Evolutionary conservation across 208 protist genomes (phyloP).

Genomic region (Trypanosoma grayi): DNA sequence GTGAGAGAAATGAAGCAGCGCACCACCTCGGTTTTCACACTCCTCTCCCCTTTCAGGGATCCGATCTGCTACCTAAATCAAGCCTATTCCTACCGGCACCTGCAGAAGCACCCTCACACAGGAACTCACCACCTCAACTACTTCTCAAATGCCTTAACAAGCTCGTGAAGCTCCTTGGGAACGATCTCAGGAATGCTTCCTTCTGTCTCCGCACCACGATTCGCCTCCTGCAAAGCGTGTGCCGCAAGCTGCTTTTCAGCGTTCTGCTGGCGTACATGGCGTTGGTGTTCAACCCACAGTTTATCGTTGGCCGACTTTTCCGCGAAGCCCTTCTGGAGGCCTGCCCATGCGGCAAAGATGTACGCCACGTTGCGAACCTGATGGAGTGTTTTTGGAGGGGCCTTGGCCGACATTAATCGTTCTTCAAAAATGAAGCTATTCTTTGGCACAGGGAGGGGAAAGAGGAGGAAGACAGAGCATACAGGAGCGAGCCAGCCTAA

Average conservation of each 20-base stretch:
- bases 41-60: neutral
- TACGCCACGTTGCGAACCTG: constrained; percentile 88
- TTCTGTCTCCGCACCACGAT: constrained; percentile 17
- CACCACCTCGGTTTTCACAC: too few relatives aligned
- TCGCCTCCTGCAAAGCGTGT: constrained; percentile 31
- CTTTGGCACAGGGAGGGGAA: neutral
- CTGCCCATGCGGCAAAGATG: constrained; percentile 74
- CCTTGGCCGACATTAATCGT: constrained; percentile 55
- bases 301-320: constrained; percentile 83
- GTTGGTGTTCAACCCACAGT: constrained; percentile 71
- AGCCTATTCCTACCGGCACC: neutral
- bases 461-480: neutral
- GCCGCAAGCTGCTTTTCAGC: constrained; percentile 58
- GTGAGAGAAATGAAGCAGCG: neutral
- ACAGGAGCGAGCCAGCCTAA: neutral
- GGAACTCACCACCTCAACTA: constrained; percentile 9
- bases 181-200: constrained; percentile 48
- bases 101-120: neutral
- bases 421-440: constrained; percentile 19
- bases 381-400: constrained; percentile 80
- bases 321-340: constrained; percentile 71
- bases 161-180: constrained; percentile 55
- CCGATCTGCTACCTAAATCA: constrained; percentile 1
- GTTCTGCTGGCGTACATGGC: constrained; percentile 59
- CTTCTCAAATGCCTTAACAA: constrained; percentile 74